These are phyloP conservation scores for Hymenoscyphus salicellus DNA, from an alignment of 2,329 filamentous ascomycete species.

Conservation along the genomic window DNA sequence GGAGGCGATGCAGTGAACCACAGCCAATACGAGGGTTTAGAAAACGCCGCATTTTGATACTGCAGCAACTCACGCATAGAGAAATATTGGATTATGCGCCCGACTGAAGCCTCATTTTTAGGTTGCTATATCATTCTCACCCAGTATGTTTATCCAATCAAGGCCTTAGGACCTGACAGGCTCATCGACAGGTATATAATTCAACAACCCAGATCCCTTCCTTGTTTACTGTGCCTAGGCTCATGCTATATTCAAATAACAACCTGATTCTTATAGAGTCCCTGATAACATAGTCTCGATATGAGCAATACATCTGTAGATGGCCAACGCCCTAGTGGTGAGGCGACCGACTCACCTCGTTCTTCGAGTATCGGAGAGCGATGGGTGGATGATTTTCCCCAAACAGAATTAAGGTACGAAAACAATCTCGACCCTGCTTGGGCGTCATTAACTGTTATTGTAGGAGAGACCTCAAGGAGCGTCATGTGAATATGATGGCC, in stretches of 20 bases:
- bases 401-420: conserved; percentile 13
- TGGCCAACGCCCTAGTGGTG: not conserved
- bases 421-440: not conserved
- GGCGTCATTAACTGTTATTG: not conserved
- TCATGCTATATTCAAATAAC: not conserved
- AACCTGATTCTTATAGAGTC: not conserved
- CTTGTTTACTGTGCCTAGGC: not conserved
- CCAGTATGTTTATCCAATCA: not conserved
- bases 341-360: not conserved
- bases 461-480: conserved; percentile 37
- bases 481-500: conserved; percentile 44
- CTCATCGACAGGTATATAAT: not conserved
- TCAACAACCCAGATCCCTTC: not conserved
- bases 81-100: not conserved
- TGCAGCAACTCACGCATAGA: no score
- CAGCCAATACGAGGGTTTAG: not conserved
- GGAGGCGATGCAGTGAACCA: not conserved
- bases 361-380: not conserved
- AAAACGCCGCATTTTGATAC: not conserved
- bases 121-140: not conserved
- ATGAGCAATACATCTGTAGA: not conserved
- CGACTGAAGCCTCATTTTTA: not conserved
- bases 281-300: not conserved
- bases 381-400: not conserved
- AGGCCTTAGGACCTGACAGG: not conserved